A percentile compares a stretch with the other conserved stretches of the same genome.
Evolutionary conservation across 1,139 yeast genomes (phyloP).

Genomic region (Pichia sp.): DNA sequence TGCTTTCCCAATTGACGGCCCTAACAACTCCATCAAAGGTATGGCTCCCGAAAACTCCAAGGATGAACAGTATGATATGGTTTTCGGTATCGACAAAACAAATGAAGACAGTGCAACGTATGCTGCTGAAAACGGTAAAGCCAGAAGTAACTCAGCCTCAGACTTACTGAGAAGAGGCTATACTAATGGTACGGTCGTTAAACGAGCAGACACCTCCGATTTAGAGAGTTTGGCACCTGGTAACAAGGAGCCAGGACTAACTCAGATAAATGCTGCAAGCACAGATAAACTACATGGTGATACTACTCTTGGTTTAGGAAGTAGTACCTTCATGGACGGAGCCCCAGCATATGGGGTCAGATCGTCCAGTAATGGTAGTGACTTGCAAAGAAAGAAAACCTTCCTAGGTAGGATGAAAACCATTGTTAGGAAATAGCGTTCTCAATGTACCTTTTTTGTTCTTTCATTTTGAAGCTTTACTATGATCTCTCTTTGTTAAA

Average conservation of each 20-base stretch:
- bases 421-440: slow-evolving; percentile 36
- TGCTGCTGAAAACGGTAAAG: slow-evolving; percentile 1
- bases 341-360: slow-evolving; percentile 80
- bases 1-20: slow-evolving; percentile 95
- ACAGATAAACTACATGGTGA: slow-evolving; percentile 75
- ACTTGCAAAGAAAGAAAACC: slow-evolving; percentile 69
- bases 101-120: slow-evolving; percentile 13
- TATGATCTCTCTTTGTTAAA: not conserved
- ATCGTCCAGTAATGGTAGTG: slow-evolving; percentile 29
- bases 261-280: slow-evolving; percentile 65
- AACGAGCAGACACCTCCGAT: slow-evolving; percentile 27
- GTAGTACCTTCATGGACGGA: slow-evolving; percentile 90
- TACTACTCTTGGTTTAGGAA: slow-evolving; percentile 82
- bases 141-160: slow-evolving; percentile 17
- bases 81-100: slow-evolving; percentile 46
- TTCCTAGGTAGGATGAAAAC: slow-evolving; percentile 83
- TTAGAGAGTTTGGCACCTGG: slow-evolving; percentile 23
- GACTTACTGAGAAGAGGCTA: slow-evolving; percentile 19
- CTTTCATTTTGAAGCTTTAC: not conserved
- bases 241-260: slow-evolving; percentile 49
- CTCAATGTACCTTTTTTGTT: not conserved
- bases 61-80: slow-evolving; percentile 55
- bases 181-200: slow-evolving; percentile 31
- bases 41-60: slow-evolving; percentile 40
- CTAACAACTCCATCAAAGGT: slow-evolving; percentile 81